Evolutionary conservation across 2,329 filamentous ascomycete genomes (phyloP).

Genomic region (Lasiodiplodia sp.): DNA sequence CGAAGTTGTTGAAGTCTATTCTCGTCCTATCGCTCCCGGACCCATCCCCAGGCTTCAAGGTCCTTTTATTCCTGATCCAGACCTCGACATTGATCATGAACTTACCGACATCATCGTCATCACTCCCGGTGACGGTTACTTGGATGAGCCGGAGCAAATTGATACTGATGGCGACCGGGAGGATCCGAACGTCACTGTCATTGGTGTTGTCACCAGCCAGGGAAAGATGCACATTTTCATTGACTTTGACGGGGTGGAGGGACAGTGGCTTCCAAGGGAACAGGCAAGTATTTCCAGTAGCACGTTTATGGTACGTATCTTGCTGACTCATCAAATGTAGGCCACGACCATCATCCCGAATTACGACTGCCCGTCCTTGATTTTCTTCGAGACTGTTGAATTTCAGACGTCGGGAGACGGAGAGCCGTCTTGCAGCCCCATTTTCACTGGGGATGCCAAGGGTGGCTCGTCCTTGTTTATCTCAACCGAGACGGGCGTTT

Average conservation of each 20-base stretch:
- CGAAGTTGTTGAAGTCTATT: conserved; percentile 61
- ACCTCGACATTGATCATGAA: conserved; percentile 61
- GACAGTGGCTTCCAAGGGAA: conserved; percentile 65
- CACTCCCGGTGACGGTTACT: conserved; percentile 42
- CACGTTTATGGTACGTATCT: background rate
- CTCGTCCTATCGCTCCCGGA: conserved; percentile 61
- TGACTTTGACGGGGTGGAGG: conserved; percentile 67
- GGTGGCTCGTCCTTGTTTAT: conserved; percentile 67
- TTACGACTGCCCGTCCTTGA: conserved; percentile 36
- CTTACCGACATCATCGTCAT: conserved; percentile 68
- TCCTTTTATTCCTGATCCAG: conserved; percentile 63
- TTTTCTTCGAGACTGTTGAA: conserved; percentile 53
- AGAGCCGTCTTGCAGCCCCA: conserved; percentile 53
- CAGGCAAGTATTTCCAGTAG: conserved; percentile 35
- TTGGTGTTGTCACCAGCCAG: conserved; percentile 64
- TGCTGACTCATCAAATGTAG: conserved; percentile 15
- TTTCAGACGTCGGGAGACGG: conserved; percentile 37
- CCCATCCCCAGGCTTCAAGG: conserved; percentile 68
- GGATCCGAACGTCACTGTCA: conserved; percentile 62
- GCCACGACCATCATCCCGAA: conserved; percentile 31
- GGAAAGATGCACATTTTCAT: conserved; percentile 66
- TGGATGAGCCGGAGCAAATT: conserved; percentile 57
- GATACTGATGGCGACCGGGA: conserved; percentile 54
- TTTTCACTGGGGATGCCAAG: conserved; percentile 63
- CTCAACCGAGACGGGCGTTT: conserved; percentile 62